These are phyloP conservation scores for Musa acuminata DNA, from an alignment of 176 grass and related monocot species.

Conservation along the genomic window DNA sequence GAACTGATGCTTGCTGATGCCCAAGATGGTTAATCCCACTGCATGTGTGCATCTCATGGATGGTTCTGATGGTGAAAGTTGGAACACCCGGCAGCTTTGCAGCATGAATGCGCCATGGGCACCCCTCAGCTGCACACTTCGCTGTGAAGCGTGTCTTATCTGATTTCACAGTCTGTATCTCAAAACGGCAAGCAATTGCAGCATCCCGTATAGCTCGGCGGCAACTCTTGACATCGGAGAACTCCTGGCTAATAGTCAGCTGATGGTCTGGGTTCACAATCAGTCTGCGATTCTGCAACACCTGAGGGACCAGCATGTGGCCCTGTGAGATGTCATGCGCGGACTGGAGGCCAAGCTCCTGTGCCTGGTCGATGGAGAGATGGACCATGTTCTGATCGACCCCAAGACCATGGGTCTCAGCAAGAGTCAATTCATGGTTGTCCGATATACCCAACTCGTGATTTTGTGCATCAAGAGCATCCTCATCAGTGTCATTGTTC, in stretches of 20 bases:
- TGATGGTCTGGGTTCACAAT: slow-evolving; percentile 56
- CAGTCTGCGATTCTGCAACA: slow-evolving; percentile 60
- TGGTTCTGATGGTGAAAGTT: slow-evolving; percentile 84
- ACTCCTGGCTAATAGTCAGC: slow-evolving; percentile 74
- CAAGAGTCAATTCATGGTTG: slow-evolving; percentile 58
- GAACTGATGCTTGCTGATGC: slow-evolving; percentile 95
- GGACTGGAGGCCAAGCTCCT: slow-evolving; percentile 56
- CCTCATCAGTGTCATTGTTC: slow-evolving; percentile 37
- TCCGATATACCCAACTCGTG: slow-evolving; percentile 57
- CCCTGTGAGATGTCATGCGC: slow-evolving; percentile 41
- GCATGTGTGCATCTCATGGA: slow-evolving; percentile 66
- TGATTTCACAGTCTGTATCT: slow-evolving; percentile 94
- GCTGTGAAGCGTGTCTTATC: slow-evolving; percentile 88
- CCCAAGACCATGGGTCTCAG: slow-evolving; percentile 52
- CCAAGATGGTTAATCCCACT: slow-evolving; percentile 84
- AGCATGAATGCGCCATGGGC: slow-evolving; percentile 88
- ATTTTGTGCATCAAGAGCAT: slow-evolving; percentile 32
- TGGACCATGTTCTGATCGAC: slow-evolving; percentile 51
- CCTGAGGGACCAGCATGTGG: slow-evolving; percentile 40
- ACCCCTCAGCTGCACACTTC: slow-evolving; percentile 68
- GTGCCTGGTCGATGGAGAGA: slow-evolving; percentile 60
- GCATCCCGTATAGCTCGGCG: slow-evolving; percentile 77
- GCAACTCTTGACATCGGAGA: slow-evolving; percentile 77
- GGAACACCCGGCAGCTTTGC: slow-evolving; percentile 85
- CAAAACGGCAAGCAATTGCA: slow-evolving; percentile 92